These are phyloP conservation scores for Talaromyces borbonicus DNA, from an alignment of 495 filamentous ascomycete genomes.

Conservation along the genomic window DNA sequence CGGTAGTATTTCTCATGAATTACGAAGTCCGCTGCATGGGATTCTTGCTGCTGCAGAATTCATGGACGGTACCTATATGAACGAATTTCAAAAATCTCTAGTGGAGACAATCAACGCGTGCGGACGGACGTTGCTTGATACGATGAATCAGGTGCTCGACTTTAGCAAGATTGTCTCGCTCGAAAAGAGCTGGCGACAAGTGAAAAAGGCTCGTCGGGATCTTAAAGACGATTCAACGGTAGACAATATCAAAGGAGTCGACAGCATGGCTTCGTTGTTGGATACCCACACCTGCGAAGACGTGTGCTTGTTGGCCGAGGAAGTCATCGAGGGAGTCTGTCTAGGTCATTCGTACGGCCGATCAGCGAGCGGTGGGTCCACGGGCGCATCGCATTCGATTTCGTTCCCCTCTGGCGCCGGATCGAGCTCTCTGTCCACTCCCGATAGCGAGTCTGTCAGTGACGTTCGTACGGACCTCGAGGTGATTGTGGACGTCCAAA, in stretches of 20 bases:
- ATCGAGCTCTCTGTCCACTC: slow-evolving; percentile 4
- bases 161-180: slow-evolving; percentile 59
- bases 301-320: slow-evolving; percentile 33
- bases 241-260: slow-evolving; percentile 22
- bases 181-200: slow-evolving; percentile 33
- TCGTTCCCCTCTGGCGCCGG: not conserved
- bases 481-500: slow-evolving; percentile 55
- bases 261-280: slow-evolving; percentile 28
- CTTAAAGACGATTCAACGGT: slow-evolving; percentile 15
- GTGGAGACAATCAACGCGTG: slow-evolving; percentile 67
- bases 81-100: slow-evolving; percentile 51
- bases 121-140: slow-evolving; percentile 66
- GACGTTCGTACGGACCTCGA: slow-evolving; percentile 29
- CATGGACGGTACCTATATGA: slow-evolving; percentile 33
- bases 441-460: slow-evolving; percentile 5
- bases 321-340: slow-evolving; percentile 42
- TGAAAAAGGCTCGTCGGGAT: slow-evolving; percentile 20
- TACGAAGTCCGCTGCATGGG: slow-evolving; percentile 68
- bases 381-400: not conserved
- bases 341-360: slow-evolving; percentile 41
- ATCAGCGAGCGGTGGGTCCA: slow-evolving; percentile 6
- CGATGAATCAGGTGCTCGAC: slow-evolving; percentile 68
- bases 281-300: slow-evolving; percentile 39
- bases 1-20: slow-evolving; percentile 69
- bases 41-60: slow-evolving; percentile 67